Evolutionary conservation across 495 filamentous ascomycete species (phyloP).

Genomic region (Neurospora sp.): DNA sequence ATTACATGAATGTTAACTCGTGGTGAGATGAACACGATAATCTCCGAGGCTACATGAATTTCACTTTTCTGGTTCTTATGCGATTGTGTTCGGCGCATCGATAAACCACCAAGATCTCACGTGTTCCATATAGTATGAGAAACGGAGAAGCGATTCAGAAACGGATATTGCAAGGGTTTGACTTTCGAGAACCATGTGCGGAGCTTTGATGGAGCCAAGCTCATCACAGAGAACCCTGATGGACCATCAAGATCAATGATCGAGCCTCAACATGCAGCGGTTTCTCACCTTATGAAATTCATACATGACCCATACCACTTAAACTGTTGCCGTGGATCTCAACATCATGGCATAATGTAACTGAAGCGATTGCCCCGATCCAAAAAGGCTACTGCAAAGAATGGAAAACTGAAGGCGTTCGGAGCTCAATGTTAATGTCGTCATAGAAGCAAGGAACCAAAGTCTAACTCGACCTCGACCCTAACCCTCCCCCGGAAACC

Average conservation of each 20-base stretch:
- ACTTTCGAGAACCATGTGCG: neutral
- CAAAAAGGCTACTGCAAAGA: too few species aligned
- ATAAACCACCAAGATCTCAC: too few species aligned
- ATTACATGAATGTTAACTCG: neutral
- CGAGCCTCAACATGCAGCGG: neutral
- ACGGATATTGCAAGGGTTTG: neutral
- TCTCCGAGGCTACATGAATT: neutral
- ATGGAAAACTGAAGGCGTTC: neutral
- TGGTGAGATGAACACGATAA: neutral
- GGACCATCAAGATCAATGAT: neutral
- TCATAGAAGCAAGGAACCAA: neutral
- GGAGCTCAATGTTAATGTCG: neutral
- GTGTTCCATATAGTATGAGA: neutral
- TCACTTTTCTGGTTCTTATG: neutral
- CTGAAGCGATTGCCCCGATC: neutral
- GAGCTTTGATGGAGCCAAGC: neutral
- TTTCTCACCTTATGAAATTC: neutral
- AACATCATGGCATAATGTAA: neutral
- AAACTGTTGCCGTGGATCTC: neutral
- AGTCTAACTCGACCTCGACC: neutral
- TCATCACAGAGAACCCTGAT: neutral
- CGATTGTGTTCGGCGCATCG: neutral
- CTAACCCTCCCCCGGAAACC: neutral
- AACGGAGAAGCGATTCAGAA: neutral
- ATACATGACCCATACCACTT: neutral